Percentiles rank a stretch among this genome's conserved stretches.
These are phyloP conservation scores for Lepidopterella palustris DNA, from an alignment of 495 filamentous ascomycete species.

Conservation along the genomic window DNA sequence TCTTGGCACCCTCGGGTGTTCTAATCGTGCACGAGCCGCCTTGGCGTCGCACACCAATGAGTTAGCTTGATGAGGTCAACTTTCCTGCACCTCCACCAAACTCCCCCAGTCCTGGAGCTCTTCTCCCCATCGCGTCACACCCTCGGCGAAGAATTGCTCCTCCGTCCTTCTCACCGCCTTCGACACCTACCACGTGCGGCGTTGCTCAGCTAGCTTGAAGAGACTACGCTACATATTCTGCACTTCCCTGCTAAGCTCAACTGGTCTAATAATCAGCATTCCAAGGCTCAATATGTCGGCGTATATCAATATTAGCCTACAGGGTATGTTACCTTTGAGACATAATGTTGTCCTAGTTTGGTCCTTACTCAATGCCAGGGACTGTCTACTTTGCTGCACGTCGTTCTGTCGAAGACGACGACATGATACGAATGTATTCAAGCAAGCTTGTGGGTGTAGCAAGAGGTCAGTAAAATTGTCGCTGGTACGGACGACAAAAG, in stretches of 20 bases:
- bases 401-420: constrained; percentile 14
- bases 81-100: no score
- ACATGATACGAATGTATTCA: constrained; percentile 13
- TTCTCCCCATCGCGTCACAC: no score
- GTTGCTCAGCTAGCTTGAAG: no score
- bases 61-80: no score
- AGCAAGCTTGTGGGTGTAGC: constrained; percentile 14
- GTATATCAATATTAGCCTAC: constrained; percentile 15
- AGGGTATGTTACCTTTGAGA: constrained; percentile 9
- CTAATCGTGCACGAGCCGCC: no score
- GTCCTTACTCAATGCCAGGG: constrained; percentile 13
- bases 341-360: neutral
- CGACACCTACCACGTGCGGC: no score
- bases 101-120: no score
- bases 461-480: constrained; percentile 12
- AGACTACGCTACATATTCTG: no score
- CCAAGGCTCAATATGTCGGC: constrained; percentile 6
- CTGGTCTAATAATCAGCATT: constrained; percentile 1
- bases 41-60: no score
- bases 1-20: no score
- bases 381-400: constrained; percentile 15
- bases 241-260: constrained; percentile 1
- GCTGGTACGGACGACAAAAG: constrained; percentile 2
- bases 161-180: no score
- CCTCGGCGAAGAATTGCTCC: no score